A percentile compares a stretch with the other conserved stretches of the same genome.
Evolutionary conservation across 495 filamentous ascomycete species (phyloP).

Genomic region (Massariosphaeria phaeospora): DNA sequence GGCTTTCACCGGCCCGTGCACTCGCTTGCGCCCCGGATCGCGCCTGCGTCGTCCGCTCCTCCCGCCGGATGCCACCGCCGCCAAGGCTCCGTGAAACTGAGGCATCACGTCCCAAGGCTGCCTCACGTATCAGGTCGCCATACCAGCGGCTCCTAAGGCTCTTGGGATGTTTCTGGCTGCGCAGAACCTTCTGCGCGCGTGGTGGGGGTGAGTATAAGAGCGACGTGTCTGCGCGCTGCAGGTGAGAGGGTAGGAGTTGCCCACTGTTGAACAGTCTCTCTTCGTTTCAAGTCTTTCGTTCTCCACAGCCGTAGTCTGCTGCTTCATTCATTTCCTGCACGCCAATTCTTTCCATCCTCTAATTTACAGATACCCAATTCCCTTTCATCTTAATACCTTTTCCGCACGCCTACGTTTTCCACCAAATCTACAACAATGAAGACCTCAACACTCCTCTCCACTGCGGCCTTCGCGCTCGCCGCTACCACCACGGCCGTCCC

Average conservation of each 20-base stretch:
- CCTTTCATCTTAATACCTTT: too few relatives aligned
- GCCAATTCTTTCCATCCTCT: neutral
- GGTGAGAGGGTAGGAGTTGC: too few relatives aligned
- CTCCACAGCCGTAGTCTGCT: neutral
- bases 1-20: too few relatives aligned
- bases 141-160: neutral
- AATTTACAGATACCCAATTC: neutral
- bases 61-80: conserved; percentile 4
- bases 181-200: neutral
- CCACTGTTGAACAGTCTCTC: conserved; percentile 17
- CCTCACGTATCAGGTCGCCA: conserved; percentile 10
- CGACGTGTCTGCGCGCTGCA: neutral
- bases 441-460: conserved; percentile 7
- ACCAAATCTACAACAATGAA: conserved; percentile 11
- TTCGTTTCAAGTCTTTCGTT: neutral
- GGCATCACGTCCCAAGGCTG: neutral
- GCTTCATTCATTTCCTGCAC: neutral
- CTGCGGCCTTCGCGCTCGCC: neutral
- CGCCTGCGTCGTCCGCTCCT: too few relatives aligned
- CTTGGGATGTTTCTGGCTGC: neutral
- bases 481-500: conserved; percentile 3
- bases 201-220: conserved; percentile 2
- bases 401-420: too few relatives aligned
- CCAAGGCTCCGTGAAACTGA: conserved; percentile 17
- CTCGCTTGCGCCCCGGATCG: too few relatives aligned